Percentiles rank a stretch among this genome's conserved stretches.
Evolutionary conservation across 129 eudicot species (phyloP).

Genomic region (Gnaphalium uliginosum): DNA sequence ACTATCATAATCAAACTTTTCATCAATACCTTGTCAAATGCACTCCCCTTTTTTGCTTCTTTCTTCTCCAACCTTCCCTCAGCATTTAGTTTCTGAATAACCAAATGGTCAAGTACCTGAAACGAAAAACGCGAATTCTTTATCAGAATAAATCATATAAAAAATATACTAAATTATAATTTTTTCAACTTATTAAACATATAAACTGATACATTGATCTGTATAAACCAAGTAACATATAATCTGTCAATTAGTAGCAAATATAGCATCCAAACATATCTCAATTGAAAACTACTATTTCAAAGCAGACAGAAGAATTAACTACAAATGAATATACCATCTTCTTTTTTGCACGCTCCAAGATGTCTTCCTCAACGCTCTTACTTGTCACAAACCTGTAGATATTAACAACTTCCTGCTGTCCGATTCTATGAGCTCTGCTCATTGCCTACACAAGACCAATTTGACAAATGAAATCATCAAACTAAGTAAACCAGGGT

Average conservation of each 20-base stretch:
- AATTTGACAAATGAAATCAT: background rate
- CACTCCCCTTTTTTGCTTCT: constrained; percentile 84
- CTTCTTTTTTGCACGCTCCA: constrained; percentile 99
- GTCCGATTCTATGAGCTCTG: constrained; percentile 98
- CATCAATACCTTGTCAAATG: constrained; percentile 80
- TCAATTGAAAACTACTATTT: background rate
- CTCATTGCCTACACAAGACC: constrained; percentile 83
- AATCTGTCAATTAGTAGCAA: background rate
- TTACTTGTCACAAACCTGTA: constrained; percentile 98
- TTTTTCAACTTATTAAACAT: background rate
- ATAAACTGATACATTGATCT: constrained; percentile 1
- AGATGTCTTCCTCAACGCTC: constrained; percentile 98
- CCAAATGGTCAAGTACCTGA: constrained; percentile 98
- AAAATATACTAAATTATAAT: background rate
- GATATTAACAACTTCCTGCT: constrained; percentile 96
- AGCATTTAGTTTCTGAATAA: constrained; percentile 94
- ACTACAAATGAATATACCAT: constrained; percentile 56
- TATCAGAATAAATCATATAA: background rate
- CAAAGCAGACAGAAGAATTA: background rate
- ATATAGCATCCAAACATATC: background rate
- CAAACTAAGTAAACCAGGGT: background rate
- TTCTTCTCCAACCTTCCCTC: constrained; percentile 97
- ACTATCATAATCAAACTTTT: constrained; percentile 15
- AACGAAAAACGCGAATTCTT: background rate
- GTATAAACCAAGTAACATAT: background rate